phyloP scores from a whole-genome alignment of 306 rosid species.

The Prinsepia uniflora region DNA sequence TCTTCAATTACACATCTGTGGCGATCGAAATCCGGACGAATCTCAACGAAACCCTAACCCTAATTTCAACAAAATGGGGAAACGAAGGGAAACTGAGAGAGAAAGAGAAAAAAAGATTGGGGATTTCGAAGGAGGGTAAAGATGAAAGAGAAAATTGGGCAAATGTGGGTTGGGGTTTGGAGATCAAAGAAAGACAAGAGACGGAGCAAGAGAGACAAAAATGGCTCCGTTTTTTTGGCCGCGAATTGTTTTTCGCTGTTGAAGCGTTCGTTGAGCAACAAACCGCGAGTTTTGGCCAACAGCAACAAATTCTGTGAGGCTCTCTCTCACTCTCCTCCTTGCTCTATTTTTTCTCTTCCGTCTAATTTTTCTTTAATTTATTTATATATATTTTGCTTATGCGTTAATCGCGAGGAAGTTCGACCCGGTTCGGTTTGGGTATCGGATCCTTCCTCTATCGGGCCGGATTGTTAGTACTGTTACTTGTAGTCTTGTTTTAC shows the following conservation, averaged over 20 bases:
- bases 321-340: constrained; percentile 7
- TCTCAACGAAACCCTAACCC: constrained; percentile 39
- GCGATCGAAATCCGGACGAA: constrained; percentile 14
- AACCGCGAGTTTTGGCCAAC: constrained; percentile 30
- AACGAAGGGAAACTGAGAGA: not conserved
- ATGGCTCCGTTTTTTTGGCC: constrained; percentile 34
- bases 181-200: constrained; percentile 14
- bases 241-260: constrained; percentile 78
- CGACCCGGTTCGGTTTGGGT: not conserved
- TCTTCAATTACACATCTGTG: constrained; percentile 54
- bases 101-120: not conserved
- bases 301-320: constrained; percentile 35
- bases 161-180: constrained; percentile 23
- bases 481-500: too few relatives aligned
- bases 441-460: not conserved
- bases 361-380: not conserved
- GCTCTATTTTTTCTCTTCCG: not conserved
- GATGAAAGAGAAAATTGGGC: not conserved
- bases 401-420: constrained; percentile 19
- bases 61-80: constrained; percentile 36
- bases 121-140: constrained; percentile 5
- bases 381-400: constrained; percentile 4
- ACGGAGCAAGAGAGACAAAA: constrained; percentile 16
- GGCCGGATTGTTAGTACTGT: not conserved
- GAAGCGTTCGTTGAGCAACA: constrained; percentile 87